Evolutionary conservation across 1,139 yeast species (phyloP).

Genomic region (Sugiyamaella pinicola): DNA sequence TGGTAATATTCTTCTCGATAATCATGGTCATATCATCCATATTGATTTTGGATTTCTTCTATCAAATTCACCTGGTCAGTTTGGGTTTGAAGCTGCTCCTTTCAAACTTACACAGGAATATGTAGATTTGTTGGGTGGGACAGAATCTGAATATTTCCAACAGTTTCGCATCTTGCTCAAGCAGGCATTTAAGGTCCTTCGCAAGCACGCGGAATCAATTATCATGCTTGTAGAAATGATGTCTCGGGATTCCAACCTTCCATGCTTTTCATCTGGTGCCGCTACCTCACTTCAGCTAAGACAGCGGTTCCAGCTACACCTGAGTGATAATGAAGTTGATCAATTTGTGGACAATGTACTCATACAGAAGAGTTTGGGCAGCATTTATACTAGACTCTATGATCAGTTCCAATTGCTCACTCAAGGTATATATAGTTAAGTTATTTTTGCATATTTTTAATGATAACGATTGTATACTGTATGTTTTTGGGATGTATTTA

Average conservation of each 20-base stretch:
- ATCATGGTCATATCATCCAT: slow-evolving; percentile 92
- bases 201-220: slow-evolving; percentile 71
- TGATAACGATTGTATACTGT: slow-evolving; percentile 13
- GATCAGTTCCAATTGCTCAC: slow-evolving; percentile 93
- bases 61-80: slow-evolving; percentile 93
- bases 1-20: slow-evolving; percentile 92
- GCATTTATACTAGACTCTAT: slow-evolving; percentile 84
- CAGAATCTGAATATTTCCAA: slow-evolving; percentile 58
- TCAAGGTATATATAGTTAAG: slow-evolving; percentile 79
- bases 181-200: slow-evolving; percentile 68
- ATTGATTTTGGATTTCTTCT: slow-evolving; percentile 93
- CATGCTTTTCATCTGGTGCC: slow-evolving; percentile 88
- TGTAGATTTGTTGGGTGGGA: slow-evolving; percentile 82
- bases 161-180: slow-evolving; percentile 65
- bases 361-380: slow-evolving; percentile 82
- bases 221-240: slow-evolving; percentile 84
- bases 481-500: too few species aligned
- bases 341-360: slow-evolving; percentile 71
- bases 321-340: slow-evolving; percentile 73
- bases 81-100: slow-evolving; percentile 97
- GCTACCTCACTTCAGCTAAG: slow-evolving; percentile 75
- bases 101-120: slow-evolving; percentile 89
- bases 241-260: slow-evolving; percentile 87
- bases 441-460: slow-evolving; percentile 4
- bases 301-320: slow-evolving; percentile 77